Evolutionary conservation across 2,329 filamentous ascomycete genomes (phyloP).

Genomic region (Alternaria rosae): DNA sequence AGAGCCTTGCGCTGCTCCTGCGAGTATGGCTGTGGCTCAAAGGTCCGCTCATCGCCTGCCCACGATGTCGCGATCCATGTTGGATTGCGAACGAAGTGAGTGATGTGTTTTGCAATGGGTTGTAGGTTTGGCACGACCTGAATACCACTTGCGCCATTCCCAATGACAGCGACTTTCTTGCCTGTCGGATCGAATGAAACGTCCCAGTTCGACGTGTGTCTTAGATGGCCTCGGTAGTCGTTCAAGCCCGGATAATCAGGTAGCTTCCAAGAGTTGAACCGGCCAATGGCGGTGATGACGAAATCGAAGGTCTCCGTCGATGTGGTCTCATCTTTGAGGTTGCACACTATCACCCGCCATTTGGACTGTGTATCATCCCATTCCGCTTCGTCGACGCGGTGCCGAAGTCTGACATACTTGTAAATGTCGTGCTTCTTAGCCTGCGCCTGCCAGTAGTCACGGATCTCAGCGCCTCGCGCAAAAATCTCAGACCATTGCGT

Average conservation of each 20-base stretch:
- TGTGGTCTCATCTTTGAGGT: conserved; percentile 55
- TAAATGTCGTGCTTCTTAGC: conserved; percentile 52
- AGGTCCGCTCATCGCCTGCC: conserved; percentile 54
- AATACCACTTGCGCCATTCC: conserved; percentile 69
- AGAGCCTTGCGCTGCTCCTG: conserved; percentile 65
- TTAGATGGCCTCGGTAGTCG: conserved; percentile 37
- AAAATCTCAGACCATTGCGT: conserved; percentile 55
- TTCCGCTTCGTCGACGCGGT: conserved; percentile 47
- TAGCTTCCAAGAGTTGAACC: conserved; percentile 44
- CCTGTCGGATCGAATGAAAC: conserved; percentile 58
- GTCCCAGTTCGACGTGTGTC: conserved; percentile 45
- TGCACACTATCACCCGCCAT: conserved; percentile 66
- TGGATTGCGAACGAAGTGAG: conserved; percentile 66
- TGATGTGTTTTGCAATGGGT: conserved; percentile 57
- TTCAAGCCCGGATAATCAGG: conserved; percentile 41
- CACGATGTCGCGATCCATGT: conserved; percentile 65
- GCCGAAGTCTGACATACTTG: conserved; percentile 49
- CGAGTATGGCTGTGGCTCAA: conserved; percentile 54
- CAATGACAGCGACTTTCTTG: conserved; percentile 69
- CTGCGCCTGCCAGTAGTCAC: conserved; percentile 51
- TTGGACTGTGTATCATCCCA: conserved; percentile 56
- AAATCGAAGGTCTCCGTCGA: conserved; percentile 36
- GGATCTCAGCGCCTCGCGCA: conserved; percentile 51
- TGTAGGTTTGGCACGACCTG: conserved; percentile 69
- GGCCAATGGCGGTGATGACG: conserved; percentile 48